Evolutionary conservation across 2,329 filamentous ascomycete species (phyloP).

Genomic region (Blastomyces parvus): DNA sequence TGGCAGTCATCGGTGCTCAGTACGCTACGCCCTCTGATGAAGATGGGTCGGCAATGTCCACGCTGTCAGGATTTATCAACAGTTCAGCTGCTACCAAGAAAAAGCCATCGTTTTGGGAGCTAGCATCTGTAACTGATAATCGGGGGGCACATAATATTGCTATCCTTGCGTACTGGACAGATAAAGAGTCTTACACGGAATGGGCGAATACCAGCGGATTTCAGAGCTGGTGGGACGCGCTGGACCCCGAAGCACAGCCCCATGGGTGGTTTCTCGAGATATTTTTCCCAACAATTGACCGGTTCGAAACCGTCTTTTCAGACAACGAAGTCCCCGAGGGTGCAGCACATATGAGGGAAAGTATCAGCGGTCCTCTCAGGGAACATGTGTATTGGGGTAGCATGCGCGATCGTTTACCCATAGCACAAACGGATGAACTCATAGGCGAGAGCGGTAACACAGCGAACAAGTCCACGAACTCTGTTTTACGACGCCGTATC

Average conservation of each 20-base stretch:
- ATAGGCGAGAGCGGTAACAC: conserved; percentile 19
- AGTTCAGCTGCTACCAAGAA: not conserved
- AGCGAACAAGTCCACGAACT: conserved; percentile 1
- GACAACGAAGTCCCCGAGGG: conserved; percentile 32
- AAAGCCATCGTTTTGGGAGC: conserved; percentile 23
- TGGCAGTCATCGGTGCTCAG: conserved; percentile 30
- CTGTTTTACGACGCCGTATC: conserved; percentile 17
- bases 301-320: conserved; percentile 39
- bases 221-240: conserved; percentile 30
- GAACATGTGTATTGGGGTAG: conserved; percentile 42
- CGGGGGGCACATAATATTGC: conserved; percentile 28
- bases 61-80: conserved; percentile 13
- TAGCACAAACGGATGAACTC: conserved; percentile 31
- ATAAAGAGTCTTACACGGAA: conserved; percentile 19
- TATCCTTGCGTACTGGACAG: conserved; percentile 34
- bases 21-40: conserved; percentile 11
- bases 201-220: conserved; percentile 33
- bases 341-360: conserved; percentile 33
- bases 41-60: conserved; percentile 14
- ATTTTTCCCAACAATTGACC: conserved; percentile 35
- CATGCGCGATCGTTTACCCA: conserved; percentile 38
- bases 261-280: conserved; percentile 39
- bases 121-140: conserved; percentile 26
- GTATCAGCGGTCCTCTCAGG: conserved; percentile 29
- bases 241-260: conserved; percentile 19